phyloP scores from a whole-genome alignment of 352 stramenopile genomes.

The Phytophthora ohioensis region DNA sequence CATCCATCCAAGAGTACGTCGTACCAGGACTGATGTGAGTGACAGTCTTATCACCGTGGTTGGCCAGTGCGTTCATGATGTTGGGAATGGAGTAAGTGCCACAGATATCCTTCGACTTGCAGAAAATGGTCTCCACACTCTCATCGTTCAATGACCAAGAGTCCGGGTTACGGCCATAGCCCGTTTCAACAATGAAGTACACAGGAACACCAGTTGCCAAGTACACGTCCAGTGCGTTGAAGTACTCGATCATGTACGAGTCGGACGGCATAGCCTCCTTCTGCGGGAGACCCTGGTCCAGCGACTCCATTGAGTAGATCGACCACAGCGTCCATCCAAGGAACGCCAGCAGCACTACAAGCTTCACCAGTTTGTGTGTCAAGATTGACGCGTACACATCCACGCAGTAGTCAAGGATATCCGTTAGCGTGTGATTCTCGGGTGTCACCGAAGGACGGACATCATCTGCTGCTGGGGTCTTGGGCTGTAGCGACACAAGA shows the following conservation, averaged over 20 bases:
- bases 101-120: constrained; percentile 68
- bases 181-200: constrained; percentile 71
- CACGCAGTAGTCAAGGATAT: constrained; percentile 50
- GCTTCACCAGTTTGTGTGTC: constrained; percentile 52
- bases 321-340: constrained; percentile 53
- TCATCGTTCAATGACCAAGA: constrained; percentile 56
- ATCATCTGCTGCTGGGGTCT: constrained; percentile 27
- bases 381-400: constrained; percentile 60
- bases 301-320: constrained; percentile 57
- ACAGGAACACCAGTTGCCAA: constrained; percentile 60
- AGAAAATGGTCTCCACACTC: constrained; percentile 54
- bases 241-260: constrained; percentile 74
- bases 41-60: constrained; percentile 46
- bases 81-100: constrained; percentile 60
- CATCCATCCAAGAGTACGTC: constrained; percentile 75
- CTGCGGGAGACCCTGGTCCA: constrained; percentile 66
- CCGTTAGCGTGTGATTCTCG: constrained; percentile 23
- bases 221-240: constrained; percentile 62
- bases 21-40: constrained; percentile 62
- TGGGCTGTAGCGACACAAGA: constrained; percentile 40
- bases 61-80: constrained; percentile 61
- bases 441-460: constrained; percentile 8
- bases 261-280: constrained; percentile 67
- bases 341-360: constrained; percentile 56
- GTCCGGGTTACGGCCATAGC: constrained; percentile 19